Evolutionary conservation across 2,329 filamentous ascomycete species (phyloP), one percentile per base, ranked within the genome.

Genomic region (Diaporthe citrichinensis): DNA sequence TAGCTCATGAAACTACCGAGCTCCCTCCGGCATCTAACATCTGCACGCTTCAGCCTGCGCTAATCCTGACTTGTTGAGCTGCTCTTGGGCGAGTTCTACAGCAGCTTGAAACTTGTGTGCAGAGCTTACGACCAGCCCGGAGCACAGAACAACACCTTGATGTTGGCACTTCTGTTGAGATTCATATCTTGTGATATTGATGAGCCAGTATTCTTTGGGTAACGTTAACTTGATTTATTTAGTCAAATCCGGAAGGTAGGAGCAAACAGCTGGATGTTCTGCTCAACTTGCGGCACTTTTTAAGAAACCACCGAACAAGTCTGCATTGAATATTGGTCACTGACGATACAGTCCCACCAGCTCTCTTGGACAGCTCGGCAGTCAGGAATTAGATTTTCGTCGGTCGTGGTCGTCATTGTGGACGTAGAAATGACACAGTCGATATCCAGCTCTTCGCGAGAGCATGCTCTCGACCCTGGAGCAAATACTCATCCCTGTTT

Each of bases 1-100:
- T 44, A 51, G 44, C 28, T 36, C 4, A n/a, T 53, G 62, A 68
- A 68, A 68, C 62, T 25, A 36, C 44, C 62, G 31, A 39, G 46
- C 62, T 51, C 28, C 23, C 23, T 23, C 4, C 31, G 36, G 36
- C 3, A 25, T 15, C 39, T 2, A 7, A 65, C 8, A 23, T 31
- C 28, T 28, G 28, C 20, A 20, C 10, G 20, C 41, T 7, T 44
- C 25, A 20, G 8, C 12, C 12, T 28, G n/a, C 39, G 10, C 5
- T 14, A 25, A 14, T 65, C 3, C 17, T 7, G 4, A 34, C 55
- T 36, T 36, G 17, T 8, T 36, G 31, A 36, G 7, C 28, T 14
- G n/a, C 6, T 57, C 53, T 57, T 20, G 9, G 28, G 28, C 1
- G 14, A 28, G 5, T 5, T 44, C 36, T 62, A 14, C 23, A 39